Evolutionary conservation across 495 filamentous ascomycete species (phyloP), one percentile per base, ranked within the genome.

Genomic region (Daldinia caldariorum): DNA sequence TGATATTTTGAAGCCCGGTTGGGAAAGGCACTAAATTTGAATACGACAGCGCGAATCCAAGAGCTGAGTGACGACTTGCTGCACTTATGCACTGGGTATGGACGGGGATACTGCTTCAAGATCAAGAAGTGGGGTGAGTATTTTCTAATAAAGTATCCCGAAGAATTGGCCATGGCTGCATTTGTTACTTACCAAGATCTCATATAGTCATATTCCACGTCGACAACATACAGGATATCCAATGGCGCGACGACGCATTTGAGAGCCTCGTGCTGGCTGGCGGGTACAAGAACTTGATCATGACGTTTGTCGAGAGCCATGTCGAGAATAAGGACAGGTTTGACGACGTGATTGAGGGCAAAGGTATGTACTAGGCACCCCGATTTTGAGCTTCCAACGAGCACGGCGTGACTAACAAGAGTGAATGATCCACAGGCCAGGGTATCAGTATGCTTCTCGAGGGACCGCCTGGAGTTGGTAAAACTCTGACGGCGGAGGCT

Each of bases 331-430:
- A 76, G 0, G 77, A 77, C 66, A 92, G 85, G 55, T 93, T 95
- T 67, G 92, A 94, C 67, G 85, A 87, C 69, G 73, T 87, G 18
- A 84, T 87, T 56, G 74, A 78, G 54, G 83, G 83, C 56, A 88
- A 89, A 76, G 88, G 88, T 57, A 84, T 14, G 88, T 57, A 84
- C 9, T 5, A 0, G 16, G 26, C n/a, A 13, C n/a, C 31, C 31
- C 12, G n/a, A 13, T 39, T 10, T 37, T 1, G 7, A 26, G 6
- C 13, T 37, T 4, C 34, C 6, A n/a, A 9, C 22, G 4, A 1
- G 9, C n/a, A 1, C 4, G 49, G 12, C n/a, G 29, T 14, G 47
- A 26, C 45, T 34, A 5, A 45, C 13, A 18, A 35, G 9, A 0
- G 3, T n/a, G 16, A 54, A 53, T 7, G 3, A 41, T n/a, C 12